Evolutionary conservation across 441 rosid genomes (phyloP).

Genomic region (Omphalea diandra): DNA sequence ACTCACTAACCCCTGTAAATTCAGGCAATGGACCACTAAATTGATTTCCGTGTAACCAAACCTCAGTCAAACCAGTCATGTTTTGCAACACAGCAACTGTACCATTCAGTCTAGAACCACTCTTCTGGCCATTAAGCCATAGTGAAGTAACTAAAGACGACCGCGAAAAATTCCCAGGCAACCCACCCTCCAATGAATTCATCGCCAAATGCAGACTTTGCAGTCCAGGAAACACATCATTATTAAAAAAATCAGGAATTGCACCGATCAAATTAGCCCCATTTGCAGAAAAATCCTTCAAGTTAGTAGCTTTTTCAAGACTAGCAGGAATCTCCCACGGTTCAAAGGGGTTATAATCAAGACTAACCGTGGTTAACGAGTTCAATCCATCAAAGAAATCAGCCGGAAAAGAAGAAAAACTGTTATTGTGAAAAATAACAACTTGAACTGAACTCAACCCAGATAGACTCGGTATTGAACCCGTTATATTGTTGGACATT

Average conservation of each 20-base stretch:
- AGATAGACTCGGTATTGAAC: constrained; percentile 64
- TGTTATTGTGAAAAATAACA: constrained; percentile 47
- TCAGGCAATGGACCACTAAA: constrained; percentile 54
- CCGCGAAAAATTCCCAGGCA: constrained; percentile 48
- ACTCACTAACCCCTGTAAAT: constrained; percentile 17
- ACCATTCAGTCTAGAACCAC: constrained; percentile 34
- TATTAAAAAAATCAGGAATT: constrained; percentile 55
- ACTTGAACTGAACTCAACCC: constrained; percentile 49
- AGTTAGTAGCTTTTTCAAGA: constrained; percentile 44
- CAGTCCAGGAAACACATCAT: constrained; percentile 43
- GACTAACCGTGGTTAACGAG: constrained; percentile 35
- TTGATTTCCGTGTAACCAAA: constrained; percentile 36
- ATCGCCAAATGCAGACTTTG: constrained; percentile 44
- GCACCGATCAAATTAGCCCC: constrained; percentile 49
- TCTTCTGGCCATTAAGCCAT: constrained; percentile 35
- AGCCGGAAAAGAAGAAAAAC: constrained; percentile 47
- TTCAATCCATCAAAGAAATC: constrained; percentile 62
- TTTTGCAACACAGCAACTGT: constrained; percentile 30
- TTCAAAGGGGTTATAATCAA: constrained; percentile 53
- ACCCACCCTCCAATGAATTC: constrained; percentile 52
- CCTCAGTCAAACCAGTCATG: constrained; percentile 34
- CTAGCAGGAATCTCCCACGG: constrained; percentile 61
- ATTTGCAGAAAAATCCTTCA: constrained; percentile 58
- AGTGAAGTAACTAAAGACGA: constrained; percentile 27
- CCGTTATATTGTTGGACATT: constrained; percentile 49